Conservation (phyloP, 805 yeast genomes). For the Teunomyces atbi region DNA sequence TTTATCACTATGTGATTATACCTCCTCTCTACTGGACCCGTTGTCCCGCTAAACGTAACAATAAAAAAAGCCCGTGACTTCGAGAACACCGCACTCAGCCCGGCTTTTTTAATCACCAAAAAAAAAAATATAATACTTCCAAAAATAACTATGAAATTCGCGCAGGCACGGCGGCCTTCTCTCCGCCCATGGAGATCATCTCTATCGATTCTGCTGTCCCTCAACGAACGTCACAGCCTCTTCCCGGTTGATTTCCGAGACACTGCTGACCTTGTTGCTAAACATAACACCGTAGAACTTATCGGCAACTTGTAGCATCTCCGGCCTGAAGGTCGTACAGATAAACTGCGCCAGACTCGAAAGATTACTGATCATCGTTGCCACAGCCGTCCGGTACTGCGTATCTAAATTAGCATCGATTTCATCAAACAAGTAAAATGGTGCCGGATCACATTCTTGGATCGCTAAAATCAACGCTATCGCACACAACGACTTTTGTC, state of each 20-base stretch:
- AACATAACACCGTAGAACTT: slow-evolving; percentile 86
- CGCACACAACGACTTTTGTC: slow-evolving; percentile 96
- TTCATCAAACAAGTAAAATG: slow-evolving; percentile 94
- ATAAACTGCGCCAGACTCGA: slow-evolving; percentile 81
- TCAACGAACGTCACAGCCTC: slow-evolving; percentile 85
- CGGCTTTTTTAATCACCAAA: too few relatives aligned
- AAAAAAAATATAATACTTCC: not conserved
- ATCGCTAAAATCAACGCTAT: slow-evolving; percentile 90
- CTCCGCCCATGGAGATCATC: not conserved
- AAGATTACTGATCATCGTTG: slow-evolving; percentile 64
- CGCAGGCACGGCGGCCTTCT: not conserved
- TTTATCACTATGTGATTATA: too few relatives aligned
- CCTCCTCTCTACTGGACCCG: too few relatives aligned
- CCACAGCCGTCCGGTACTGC: slow-evolving; percentile 86
- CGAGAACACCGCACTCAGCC: not conserved
- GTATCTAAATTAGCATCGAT: slow-evolving; percentile 95
- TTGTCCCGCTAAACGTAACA: not conserved
- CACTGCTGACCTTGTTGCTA: slow-evolving; percentile 75
- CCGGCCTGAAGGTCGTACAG: slow-evolving; percentile 94
- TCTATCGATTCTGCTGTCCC: slow-evolving; percentile 46
- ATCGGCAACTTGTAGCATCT: slow-evolving; percentile 84
- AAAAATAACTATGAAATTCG: not conserved
- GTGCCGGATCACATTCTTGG: slow-evolving; percentile 95
- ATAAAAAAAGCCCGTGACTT: not conserved
- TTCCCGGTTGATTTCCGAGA: slow-evolving; percentile 64